Conservation (phyloP, 2,329 filamentous ascomycete species). For the Emericellopsis atlantica region DNA sequence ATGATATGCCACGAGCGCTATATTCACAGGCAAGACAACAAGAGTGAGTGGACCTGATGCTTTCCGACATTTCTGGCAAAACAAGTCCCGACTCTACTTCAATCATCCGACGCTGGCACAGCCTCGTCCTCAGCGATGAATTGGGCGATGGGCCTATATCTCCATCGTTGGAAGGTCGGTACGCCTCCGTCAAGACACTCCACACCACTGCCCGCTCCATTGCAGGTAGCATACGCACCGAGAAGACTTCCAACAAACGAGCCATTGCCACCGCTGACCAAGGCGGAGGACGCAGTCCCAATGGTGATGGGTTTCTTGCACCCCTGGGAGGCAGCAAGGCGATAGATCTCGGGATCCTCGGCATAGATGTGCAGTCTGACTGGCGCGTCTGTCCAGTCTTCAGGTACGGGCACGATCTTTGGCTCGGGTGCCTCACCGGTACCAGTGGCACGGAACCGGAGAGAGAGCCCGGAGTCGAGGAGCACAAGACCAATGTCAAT, state of each 20-base stretch:
- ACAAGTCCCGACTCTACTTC: too few relatives aligned
- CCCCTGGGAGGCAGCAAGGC: slow-evolving; percentile 1
- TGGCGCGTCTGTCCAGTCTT: slow-evolving; percentile 1
- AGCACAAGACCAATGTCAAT: slow-evolving; percentile 30
- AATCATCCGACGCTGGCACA: neutral
- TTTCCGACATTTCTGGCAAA: too few relatives aligned
- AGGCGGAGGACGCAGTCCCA: neutral
- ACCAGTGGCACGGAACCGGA: slow-evolving; percentile 22
- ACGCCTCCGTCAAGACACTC: slow-evolving; percentile 5
- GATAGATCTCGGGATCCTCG: slow-evolving; percentile 9
- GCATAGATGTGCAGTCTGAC: slow-evolving; percentile 17
- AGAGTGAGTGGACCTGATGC: too few relatives aligned
- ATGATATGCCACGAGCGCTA: too few relatives aligned
- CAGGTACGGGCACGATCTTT: slow-evolving; percentile 1
- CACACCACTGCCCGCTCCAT: slow-evolving; percentile 4
- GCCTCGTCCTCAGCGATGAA: slow-evolving; percentile 3
- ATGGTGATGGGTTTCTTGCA: slow-evolving; percentile 1
- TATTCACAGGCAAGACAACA: too few relatives aligned
- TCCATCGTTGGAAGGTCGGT: slow-evolving; percentile 6
- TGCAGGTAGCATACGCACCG: slow-evolving; percentile 7
- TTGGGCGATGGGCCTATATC: slow-evolving; percentile 6
- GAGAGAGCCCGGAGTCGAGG: slow-evolving; percentile 11
- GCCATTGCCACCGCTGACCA: slow-evolving; percentile 6
- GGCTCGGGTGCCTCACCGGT: slow-evolving; percentile 8
- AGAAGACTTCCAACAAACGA: slow-evolving; percentile 7